Percentiles rank a stretch among this genome's conserved stretches.
These are phyloP conservation scores for Cladobotryum mycophilum DNA, from an alignment of 2,329 filamentous ascomycete species.

Conservation along the genomic window DNA sequence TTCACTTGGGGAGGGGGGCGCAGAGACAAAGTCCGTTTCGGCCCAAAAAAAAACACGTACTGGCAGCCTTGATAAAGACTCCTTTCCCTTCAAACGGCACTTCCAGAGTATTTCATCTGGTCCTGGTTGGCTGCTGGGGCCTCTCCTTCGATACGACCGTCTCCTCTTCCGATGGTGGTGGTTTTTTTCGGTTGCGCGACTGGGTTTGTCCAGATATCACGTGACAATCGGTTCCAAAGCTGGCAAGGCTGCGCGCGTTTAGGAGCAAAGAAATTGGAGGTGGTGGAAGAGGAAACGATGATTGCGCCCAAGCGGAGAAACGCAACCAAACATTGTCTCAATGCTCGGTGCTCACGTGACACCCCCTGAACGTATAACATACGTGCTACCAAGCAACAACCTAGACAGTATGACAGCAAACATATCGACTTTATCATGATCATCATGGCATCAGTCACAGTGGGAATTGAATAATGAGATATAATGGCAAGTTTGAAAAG, in stretches of 20 bases:
- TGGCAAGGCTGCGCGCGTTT: constrained; percentile 15
- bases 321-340: constrained; percentile 16
- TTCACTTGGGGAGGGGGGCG: constrained; percentile 9
- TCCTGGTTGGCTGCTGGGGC: constrained; percentile 18
- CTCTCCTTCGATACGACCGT: constrained; percentile 15
- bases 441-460: constrained; percentile 9
- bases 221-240: constrained; percentile 18
- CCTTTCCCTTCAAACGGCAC: constrained; percentile 21
- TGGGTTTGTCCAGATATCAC: constrained; percentile 24
- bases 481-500: too few relatives aligned
- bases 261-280: constrained; percentile 1
- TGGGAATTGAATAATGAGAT: neutral
- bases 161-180: constrained; percentile 16
- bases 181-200: constrained; percentile 21
- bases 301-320: constrained; percentile 6
- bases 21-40: neutral
- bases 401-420: too few relatives aligned
- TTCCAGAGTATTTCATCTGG: constrained; percentile 24
- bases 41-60: constrained; percentile 23
- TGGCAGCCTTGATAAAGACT: constrained; percentile 24
- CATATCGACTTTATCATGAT: too few relatives aligned
- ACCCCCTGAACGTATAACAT: constrained; percentile 18
- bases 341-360: constrained; percentile 23
- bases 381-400: too few relatives aligned
- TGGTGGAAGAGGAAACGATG: constrained; percentile 12